Evolutionary conservation across 2,329 filamentous ascomycete species (phyloP).

Genomic region (Akanthomyces dipterigenus): DNA sequence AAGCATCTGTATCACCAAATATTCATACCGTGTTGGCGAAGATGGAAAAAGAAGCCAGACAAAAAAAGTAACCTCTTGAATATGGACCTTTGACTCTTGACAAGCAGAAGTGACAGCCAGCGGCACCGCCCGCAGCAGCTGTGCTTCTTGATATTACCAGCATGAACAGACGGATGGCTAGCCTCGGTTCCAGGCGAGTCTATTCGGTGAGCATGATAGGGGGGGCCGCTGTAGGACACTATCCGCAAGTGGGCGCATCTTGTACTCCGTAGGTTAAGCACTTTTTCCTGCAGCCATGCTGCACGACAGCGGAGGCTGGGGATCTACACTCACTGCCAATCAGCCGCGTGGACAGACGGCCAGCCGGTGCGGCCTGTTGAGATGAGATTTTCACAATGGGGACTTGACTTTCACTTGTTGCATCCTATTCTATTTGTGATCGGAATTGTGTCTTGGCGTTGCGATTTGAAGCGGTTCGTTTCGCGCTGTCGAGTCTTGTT

Average conservation of each 20-base stretch:
- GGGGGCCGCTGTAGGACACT: not conserved
- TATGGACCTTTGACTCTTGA: not conserved
- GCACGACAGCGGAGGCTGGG: constrained; percentile 6
- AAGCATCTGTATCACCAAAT: constrained; percentile 11
- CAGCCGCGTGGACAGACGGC: not conserved
- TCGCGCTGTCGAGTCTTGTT: not conserved
- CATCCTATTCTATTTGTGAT: not conserved
- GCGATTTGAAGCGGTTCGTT: not conserved
- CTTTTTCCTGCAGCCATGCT: not conserved
- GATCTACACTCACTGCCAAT: not conserved
- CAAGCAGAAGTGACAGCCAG: not conserved
- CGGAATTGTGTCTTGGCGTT: not conserved
- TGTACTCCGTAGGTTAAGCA: not conserved
- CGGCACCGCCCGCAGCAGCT: not conserved
- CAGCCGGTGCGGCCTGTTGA: not conserved
- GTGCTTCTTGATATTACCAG: not conserved
- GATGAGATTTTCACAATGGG: not conserved
- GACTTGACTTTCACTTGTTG: not conserved
- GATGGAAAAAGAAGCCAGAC: not conserved
- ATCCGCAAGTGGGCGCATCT: constrained; percentile 2
- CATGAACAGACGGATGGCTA: not conserved
- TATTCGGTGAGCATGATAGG: not conserved
- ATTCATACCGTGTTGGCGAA: constrained; percentile 1
- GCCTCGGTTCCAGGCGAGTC: constrained; percentile 1
- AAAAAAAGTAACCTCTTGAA: constrained; percentile 4